Evolutionary conservation across 1,284 basidiomycete species (phyloP).

Genomic region (Microbotryum intermedium): DNA sequence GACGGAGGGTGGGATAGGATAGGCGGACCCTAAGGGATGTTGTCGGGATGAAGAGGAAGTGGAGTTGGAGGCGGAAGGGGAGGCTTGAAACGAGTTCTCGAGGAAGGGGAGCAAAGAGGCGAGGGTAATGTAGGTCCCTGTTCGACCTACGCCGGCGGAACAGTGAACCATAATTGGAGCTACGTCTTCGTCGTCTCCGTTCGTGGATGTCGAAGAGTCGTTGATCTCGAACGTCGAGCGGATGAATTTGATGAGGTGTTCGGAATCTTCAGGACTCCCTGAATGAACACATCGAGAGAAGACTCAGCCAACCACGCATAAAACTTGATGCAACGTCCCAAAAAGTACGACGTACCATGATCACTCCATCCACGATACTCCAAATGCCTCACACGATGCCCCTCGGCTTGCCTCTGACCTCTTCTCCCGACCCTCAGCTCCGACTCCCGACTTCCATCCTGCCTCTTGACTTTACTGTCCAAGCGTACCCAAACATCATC

Average conservation of each 20-base stretch:
- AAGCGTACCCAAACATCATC: conserved; percentile 25
- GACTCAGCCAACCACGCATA: not conserved
- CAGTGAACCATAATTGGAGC: conserved; percentile 70
- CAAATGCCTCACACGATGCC: conserved; percentile 25
- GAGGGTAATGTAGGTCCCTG: conserved; percentile 50
- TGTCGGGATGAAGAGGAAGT: not conserved
- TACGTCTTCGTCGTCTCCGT: not conserved
- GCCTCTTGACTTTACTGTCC: conserved; percentile 46
- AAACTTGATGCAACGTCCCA: too few species aligned
- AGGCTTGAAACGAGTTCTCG: conserved; percentile 5
- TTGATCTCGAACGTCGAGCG: conserved; percentile 10
- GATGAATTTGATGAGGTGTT: conserved; percentile 23
- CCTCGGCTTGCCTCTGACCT: conserved; percentile 5
- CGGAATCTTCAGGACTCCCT: conserved; percentile 26
- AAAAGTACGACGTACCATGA: conserved; percentile 7
- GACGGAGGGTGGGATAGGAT: conserved; percentile 1
- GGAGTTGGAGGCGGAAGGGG: conserved; percentile 11
- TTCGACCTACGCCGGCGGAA: conserved; percentile 44
- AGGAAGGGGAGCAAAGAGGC: conserved; percentile 46
- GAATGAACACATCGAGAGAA: conserved; percentile 1
- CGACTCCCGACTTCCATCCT: conserved; percentile 27
- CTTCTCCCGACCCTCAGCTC: conserved; percentile 14
- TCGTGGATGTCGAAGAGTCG: not conserved
- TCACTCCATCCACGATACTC: conserved; percentile 31
- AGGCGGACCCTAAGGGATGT: conserved; percentile 3